Conservation (phyloP, 345 rosid genomes). For the Trapa incisa region DNA sequence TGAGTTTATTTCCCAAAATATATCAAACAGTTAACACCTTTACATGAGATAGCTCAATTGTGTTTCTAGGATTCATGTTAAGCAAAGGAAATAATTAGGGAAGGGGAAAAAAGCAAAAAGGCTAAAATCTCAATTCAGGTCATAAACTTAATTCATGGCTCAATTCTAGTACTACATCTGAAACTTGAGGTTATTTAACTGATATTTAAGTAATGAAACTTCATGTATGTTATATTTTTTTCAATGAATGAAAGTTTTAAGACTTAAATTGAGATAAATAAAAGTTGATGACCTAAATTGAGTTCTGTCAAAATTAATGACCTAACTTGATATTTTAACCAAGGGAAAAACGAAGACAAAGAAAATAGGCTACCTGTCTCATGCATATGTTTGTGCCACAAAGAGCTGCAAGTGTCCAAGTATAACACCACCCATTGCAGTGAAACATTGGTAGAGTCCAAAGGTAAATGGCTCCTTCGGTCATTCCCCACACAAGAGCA, state of each 20-base stretch:
- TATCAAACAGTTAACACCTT: not conserved
- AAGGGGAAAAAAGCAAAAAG: not conserved
- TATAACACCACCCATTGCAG: slow-evolving; percentile 80
- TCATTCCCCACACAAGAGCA: slow-evolving; percentile 76
- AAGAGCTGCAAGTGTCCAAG: slow-evolving; percentile 80
- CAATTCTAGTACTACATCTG: no score
- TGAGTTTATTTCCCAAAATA: not conserved
- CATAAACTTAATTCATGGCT: no score
- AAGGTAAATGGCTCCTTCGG: slow-evolving; percentile 68
- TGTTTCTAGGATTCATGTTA: not conserved
- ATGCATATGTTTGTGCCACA: slow-evolving; percentile 81
- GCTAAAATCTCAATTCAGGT: no score
- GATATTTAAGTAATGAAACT: no score
- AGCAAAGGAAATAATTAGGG: not conserved
- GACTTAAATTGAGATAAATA: no score
- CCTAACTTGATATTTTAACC: no score
- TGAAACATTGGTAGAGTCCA: slow-evolving; percentile 99
- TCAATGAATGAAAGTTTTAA: no score
- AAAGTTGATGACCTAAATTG: no score
- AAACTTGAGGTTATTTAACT: no score
- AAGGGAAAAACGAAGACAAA: no score
- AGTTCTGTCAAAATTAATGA: no score
- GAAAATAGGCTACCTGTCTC: slow-evolving; percentile 55
- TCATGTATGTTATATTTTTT: no score
- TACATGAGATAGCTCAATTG: not conserved